Conservation (phyloP, 352 stramenopile genomes). For the Paralagenidium karlingii region DNA sequence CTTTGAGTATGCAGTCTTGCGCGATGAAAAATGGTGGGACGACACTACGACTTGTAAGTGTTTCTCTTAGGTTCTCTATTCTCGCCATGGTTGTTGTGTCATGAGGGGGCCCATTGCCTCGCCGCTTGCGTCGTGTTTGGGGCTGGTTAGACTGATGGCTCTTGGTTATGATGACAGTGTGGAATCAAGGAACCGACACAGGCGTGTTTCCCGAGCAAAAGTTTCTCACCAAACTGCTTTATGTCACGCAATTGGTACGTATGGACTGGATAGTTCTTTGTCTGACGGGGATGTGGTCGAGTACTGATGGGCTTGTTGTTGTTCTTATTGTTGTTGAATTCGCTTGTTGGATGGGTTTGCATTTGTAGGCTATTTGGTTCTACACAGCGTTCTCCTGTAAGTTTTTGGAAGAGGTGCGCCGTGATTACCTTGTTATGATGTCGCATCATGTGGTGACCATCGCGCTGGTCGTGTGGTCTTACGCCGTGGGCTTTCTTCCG, state of each 20-base stretch:
- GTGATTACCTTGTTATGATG: constrained; percentile 87
- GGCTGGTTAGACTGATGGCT: neutral
- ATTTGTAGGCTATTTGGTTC: constrained; percentile 73
- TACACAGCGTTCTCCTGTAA: constrained; percentile 85
- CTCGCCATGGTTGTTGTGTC: neutral
- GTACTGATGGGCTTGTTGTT: constrained; percentile 1
- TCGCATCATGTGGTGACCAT: constrained; percentile 82
- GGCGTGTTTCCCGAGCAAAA: constrained; percentile 71
- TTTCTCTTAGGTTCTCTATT: neutral
- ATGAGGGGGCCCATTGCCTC: neutral
- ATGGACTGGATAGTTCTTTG: neutral
- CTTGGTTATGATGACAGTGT: constrained; percentile 26
- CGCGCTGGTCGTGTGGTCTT: constrained; percentile 75
- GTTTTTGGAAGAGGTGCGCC: constrained; percentile 79
- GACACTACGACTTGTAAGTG: constrained; percentile 63
- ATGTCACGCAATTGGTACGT: constrained; percentile 68
- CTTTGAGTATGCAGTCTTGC: constrained; percentile 72
- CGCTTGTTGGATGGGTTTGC: no score
- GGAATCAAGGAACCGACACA: constrained; percentile 55
- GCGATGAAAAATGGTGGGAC: constrained; percentile 77
- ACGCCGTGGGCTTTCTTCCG: constrained; percentile 63
- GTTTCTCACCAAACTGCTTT: constrained; percentile 70
- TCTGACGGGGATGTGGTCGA: neutral
- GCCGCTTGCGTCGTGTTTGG: neutral
- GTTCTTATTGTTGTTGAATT: constrained; percentile 3